Evolutionary conservation across 306 rosid species (phyloP).

Genomic region (Rosa lucieae): DNA sequence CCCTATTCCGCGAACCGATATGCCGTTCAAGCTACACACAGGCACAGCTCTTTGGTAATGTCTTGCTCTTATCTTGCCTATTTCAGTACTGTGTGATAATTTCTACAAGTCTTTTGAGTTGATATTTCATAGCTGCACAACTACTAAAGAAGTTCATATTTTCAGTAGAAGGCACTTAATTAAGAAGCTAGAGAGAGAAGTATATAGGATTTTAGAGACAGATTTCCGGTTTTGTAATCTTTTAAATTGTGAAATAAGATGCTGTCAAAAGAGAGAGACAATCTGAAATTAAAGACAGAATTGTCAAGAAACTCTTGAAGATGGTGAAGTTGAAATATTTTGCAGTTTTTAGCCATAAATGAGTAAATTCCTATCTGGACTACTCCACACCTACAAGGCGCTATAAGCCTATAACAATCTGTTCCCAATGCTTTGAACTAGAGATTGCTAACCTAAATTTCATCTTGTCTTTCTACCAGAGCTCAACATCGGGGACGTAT

Average conservation of each 20-base stretch:
- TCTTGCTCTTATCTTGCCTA: constrained; percentile 2
- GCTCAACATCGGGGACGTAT: constrained; percentile 51
- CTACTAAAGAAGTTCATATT: neutral
- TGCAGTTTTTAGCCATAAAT: neutral
- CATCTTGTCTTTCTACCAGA: constrained; percentile 32
- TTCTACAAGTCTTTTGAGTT: neutral
- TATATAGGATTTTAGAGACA: neutral
- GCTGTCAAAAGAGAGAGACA: neutral
- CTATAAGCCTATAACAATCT: no score
- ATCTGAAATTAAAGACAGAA: no score
- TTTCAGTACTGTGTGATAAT: neutral
- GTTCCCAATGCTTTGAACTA: neutral
- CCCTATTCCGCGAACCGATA: constrained; percentile 31
- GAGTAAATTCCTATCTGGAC: neutral
- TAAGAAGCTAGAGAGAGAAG: neutral
- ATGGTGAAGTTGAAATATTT: neutral
- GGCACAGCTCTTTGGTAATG: constrained; percentile 48
- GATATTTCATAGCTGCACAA: neutral
- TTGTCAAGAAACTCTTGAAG: neutral
- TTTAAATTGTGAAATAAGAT: neutral
- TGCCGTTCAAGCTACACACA: constrained; percentile 30
- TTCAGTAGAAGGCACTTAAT: neutral
- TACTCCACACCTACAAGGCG: neutral
- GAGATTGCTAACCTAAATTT: neutral
- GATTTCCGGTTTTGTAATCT: neutral